Percentiles rank a stretch among this genome's conserved stretches.
Evolutionary conservation across 2,329 filamentous ascomycete genomes (phyloP).

Genomic region (Coniochaeta hoffmannii): DNA sequence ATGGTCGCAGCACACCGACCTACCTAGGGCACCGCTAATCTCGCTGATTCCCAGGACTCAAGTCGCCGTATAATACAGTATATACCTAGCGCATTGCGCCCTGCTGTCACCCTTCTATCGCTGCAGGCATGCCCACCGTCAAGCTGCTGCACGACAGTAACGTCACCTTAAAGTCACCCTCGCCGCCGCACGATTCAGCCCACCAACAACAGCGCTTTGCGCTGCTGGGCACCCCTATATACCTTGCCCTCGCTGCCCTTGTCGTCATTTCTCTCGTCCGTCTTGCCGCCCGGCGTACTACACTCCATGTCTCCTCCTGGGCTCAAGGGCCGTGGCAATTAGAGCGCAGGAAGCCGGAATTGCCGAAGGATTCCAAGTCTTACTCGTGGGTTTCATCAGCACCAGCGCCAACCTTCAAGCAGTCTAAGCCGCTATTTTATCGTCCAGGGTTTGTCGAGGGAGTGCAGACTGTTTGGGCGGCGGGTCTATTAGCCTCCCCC

Average conservation of each 20-base stretch:
- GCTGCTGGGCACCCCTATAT: slow-evolving; percentile 15
- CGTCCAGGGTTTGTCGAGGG: background rate
- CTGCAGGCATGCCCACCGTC: slow-evolving; percentile 31
- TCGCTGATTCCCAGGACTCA: background rate
- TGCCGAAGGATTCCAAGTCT: slow-evolving; percentile 4
- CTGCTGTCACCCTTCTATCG: background rate
- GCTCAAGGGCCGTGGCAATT: background rate
- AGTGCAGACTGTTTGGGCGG: slow-evolving; percentile 4
- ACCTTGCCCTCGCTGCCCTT: slow-evolving; percentile 22
- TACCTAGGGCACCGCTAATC: slow-evolving; percentile 1
- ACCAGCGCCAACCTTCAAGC: background rate
- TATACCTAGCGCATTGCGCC: too few relatives aligned
- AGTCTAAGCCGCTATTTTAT: background rate
- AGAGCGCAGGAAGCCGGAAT: background rate
- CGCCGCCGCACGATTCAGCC: slow-evolving; percentile 12
- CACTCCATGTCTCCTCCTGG: background rate
- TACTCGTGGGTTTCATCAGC: slow-evolving; percentile 2
- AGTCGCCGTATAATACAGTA: background rate
- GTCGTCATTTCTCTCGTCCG: slow-evolving; percentile 24
- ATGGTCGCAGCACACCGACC: background rate
- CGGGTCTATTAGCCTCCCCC: slow-evolving; percentile 7
- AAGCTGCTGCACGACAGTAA: slow-evolving; percentile 22
- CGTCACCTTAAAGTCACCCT: slow-evolving; percentile 19
- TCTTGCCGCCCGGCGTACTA: slow-evolving; percentile 6
- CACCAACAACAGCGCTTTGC: slow-evolving; percentile 12